These are phyloP conservation scores for Hymenochaete sp. DNA, from an alignment of 1,284 basidiomycete species.

Conservation along the genomic window DNA sequence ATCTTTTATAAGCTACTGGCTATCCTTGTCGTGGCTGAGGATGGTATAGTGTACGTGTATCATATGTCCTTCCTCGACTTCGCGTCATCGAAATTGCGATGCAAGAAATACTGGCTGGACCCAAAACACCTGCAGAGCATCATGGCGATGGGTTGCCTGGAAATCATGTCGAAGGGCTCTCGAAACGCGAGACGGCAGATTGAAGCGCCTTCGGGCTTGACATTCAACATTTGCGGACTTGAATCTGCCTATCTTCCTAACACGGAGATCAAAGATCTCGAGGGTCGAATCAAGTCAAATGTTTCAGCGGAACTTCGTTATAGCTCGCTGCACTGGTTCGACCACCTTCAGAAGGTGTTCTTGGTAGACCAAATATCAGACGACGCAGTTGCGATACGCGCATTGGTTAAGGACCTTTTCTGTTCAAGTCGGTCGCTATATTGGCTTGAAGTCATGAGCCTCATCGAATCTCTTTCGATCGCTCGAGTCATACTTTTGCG, in stretches of 20 bases:
- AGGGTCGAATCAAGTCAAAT: slow-evolving; percentile 11
- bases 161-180: slow-evolving; percentile 24
- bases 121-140: not conserved
- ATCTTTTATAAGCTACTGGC: too few species aligned
- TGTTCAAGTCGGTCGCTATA: not conserved
- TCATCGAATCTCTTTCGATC: not conserved
- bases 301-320: slow-evolving; percentile 23
- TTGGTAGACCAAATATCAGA: not conserved
- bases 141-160: slow-evolving; percentile 21
- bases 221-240: slow-evolving; percentile 28
- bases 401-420: not conserved
- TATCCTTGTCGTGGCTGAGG: too few species aligned
- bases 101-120: slow-evolving; percentile 22
- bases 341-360: not conserved
- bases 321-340: slow-evolving; percentile 16
- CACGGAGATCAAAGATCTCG: slow-evolving; percentile 19
- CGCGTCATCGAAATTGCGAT: not conserved
- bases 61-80: slow-evolving; percentile 18
- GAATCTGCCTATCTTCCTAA: slow-evolving; percentile 23
- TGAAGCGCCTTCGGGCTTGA: slow-evolving; percentile 23
- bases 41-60: not conserved
- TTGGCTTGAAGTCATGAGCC: slow-evolving; percentile 8
- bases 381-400: not conserved
- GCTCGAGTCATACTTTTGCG: not conserved
- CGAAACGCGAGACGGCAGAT: too few species aligned